These are phyloP conservation scores for Fusarium sp. DNA, from an alignment of 2,329 filamentous ascomycete species.

Conservation along the genomic window DNA sequence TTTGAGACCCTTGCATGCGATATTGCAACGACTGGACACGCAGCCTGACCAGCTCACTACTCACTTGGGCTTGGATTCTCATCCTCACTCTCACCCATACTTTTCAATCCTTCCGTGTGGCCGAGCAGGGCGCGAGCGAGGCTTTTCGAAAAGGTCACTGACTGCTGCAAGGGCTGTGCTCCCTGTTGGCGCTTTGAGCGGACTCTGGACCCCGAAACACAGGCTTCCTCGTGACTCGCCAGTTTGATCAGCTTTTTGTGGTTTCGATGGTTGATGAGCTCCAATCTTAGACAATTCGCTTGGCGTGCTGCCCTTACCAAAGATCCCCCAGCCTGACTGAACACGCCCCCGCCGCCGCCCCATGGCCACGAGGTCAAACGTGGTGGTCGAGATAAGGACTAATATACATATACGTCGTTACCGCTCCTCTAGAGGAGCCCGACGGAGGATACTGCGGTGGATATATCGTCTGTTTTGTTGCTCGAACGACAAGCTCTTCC, in stretches of 20 bases:
- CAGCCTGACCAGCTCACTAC: constrained; percentile 33
- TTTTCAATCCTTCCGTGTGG: constrained; percentile 21
- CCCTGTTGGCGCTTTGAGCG: constrained; percentile 29
- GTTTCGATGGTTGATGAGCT: constrained; percentile 31
- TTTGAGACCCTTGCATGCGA: constrained; percentile 37
- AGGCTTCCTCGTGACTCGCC: constrained; percentile 39
- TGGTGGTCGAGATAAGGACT: constrained; percentile 33
- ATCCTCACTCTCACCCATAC: neutral
- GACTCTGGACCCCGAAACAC: constrained; percentile 33
- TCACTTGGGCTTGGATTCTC: constrained; percentile 2
- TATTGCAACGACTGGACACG: constrained; percentile 27
- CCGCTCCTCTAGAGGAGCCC: constrained; percentile 22
- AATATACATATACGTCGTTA: constrained; percentile 34
- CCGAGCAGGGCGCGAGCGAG: constrained; percentile 26
- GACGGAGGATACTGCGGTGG: neutral
- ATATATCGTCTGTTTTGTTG: constrained; percentile 8
- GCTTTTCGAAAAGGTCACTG: constrained; percentile 21
- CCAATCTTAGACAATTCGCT: constrained; percentile 42
- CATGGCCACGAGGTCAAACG: constrained; percentile 26
- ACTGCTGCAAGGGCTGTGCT: constrained; percentile 33
- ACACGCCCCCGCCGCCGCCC: constrained; percentile 33
- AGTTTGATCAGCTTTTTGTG: constrained; percentile 32
- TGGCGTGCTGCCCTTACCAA: constrained; percentile 30
- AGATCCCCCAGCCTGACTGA: constrained; percentile 24
- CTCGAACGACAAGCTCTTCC: constrained; percentile 12